A percentile compares a stretch with the other conserved stretches of the same genome.
Evolutionary conservation across 805 yeast species (phyloP).

Genomic region (Saccharomyces kudriavzevii): DNA sequence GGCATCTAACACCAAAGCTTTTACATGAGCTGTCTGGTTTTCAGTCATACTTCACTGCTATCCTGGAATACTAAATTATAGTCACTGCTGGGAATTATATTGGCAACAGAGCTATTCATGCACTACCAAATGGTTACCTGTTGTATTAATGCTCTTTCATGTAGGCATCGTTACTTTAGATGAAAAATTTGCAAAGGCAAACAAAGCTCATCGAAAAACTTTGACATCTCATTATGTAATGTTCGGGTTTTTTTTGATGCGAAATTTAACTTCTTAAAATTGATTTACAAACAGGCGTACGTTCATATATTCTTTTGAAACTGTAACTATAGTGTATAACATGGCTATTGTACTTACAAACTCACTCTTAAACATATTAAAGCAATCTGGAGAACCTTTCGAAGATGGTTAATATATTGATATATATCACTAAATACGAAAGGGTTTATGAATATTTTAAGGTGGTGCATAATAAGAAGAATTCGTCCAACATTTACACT

Average conservation of each 20-base stretch:
- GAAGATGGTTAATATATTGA: background rate
- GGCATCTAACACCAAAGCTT: constrained; percentile 78
- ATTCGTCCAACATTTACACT: background rate
- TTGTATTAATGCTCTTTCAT: background rate
- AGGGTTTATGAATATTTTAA: background rate
- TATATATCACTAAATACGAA: background rate
- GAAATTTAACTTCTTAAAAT: background rate
- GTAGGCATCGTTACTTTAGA: background rate
- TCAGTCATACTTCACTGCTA: constrained; percentile 2
- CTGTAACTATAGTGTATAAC: too few species aligned
- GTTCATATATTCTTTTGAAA: too few species aligned
- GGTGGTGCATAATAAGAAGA: background rate
- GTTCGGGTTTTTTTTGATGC: background rate
- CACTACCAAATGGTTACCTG: too few species aligned
- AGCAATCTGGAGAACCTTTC: too few species aligned
- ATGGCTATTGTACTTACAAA: background rate
- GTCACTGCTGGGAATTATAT: background rate
- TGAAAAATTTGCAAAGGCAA: background rate
- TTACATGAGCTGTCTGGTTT: constrained; percentile 31
- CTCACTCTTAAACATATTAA: too few species aligned
- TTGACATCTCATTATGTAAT: background rate
- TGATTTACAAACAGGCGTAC: too few species aligned
- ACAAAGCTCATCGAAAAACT: background rate
- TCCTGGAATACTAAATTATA: background rate
- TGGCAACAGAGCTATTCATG: too few species aligned